Evolutionary conservation across 495 filamentous ascomycete genomes (phyloP).

Genomic region (Penicillium cataractarum): DNA sequence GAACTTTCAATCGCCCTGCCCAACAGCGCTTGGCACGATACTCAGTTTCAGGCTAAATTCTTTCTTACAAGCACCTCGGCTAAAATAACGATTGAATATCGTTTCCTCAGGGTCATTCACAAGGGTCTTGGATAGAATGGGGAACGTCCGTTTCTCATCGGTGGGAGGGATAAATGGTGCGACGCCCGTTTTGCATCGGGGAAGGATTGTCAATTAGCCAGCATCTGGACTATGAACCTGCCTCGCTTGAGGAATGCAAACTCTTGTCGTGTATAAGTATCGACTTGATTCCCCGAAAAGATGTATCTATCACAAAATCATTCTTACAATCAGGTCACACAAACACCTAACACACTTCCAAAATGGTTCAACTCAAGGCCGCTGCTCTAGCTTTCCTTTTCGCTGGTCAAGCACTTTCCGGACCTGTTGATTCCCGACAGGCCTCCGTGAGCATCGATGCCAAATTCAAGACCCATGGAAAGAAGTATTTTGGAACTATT

Average conservation of each 20-base stretch:
- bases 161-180: not conserved
- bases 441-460: slow-evolving; percentile 28
- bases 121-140: not conserved
- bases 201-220: not conserved
- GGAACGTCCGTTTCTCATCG: not conserved
- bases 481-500: slow-evolving; percentile 34
- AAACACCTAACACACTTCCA: not conserved
- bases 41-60: not conserved
- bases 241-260: not conserved
- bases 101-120: not conserved
- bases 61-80: not conserved
- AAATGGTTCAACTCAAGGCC: slow-evolving; percentile 7
- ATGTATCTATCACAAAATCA: not conserved
- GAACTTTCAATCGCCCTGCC: not conserved
- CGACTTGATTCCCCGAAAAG: not conserved
- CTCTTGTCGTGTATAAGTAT: not conserved
- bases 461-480: slow-evolving; percentile 26
- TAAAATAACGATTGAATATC: not conserved
- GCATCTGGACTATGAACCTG: not conserved
- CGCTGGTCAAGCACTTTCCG: not conserved
- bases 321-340: not conserved
- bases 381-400: slow-evolving; percentile 1
- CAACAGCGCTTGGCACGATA: not conserved
- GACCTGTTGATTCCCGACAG: slow-evolving; percentile 15
- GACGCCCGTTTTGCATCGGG: slow-evolving; percentile 2